Conservation (phyloP, 352 stramenopile species). For the Sclerospora graminicola region DNA sequence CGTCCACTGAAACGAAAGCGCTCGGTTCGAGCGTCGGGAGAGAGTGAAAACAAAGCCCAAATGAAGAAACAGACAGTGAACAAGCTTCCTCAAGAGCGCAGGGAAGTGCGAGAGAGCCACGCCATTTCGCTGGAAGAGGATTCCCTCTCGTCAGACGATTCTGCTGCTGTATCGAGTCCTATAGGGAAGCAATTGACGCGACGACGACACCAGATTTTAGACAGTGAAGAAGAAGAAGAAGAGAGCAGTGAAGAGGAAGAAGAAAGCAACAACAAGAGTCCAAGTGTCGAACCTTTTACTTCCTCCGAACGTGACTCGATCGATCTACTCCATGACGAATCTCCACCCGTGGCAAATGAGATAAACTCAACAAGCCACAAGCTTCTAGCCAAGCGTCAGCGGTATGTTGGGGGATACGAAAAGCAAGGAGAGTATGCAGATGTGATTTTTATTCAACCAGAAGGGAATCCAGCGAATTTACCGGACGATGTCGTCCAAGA, state of each 20-base stretch:
- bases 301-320: background rate
- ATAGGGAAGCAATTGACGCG: conserved; percentile 7
- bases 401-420: conserved; percentile 68
- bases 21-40: background rate
- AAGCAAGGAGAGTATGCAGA: conserved; percentile 45
- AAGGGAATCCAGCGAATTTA: conserved; percentile 62
- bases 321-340: background rate
- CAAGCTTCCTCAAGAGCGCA: too few relatives aligned
- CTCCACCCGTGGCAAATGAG: background rate
- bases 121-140: background rate
- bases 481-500: conserved; percentile 65
- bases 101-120: too few relatives aligned
- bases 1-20: conserved; percentile 12
- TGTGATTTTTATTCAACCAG: conserved; percentile 72
- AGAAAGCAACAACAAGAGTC: background rate
- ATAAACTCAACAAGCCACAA: too few relatives aligned
- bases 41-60: too few relatives aligned
- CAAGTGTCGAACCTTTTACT: background rate
- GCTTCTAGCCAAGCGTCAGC: conserved; percentile 24
- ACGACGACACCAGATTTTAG: conserved; percentile 23
- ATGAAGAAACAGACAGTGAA: too few relatives aligned
- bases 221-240: conserved; percentile 30
- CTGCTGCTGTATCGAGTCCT: background rate
- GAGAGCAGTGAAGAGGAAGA: conserved; percentile 15
- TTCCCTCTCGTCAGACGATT: background rate